A percentile compares a stretch with the other conserved stretches of the same genome.
Conservation (phyloP, 345 rosid genomes). For the Lepidium aucheri region DNA sequence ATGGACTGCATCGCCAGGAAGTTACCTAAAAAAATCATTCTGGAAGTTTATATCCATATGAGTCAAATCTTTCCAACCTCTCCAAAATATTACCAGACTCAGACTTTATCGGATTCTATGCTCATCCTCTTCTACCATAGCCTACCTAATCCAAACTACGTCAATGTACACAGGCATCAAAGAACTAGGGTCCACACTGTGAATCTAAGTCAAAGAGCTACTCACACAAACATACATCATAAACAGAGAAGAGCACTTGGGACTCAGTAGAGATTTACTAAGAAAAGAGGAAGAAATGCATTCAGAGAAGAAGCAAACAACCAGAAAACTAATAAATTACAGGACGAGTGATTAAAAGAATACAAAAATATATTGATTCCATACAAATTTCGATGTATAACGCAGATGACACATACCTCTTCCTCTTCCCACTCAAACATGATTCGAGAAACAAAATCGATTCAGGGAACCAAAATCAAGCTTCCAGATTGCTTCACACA, state of each 20-base stretch:
- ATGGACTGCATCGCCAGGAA: background rate
- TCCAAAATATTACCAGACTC: background rate
- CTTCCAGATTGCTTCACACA: constrained; percentile 39
- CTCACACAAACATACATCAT: background rate
- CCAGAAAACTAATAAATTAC: background rate
- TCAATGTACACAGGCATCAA: background rate
- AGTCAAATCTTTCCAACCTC: background rate
- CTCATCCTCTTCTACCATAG: background rate
- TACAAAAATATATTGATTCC: background rate
- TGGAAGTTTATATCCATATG: background rate
- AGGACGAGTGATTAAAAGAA: background rate
- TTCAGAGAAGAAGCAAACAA: background rate
- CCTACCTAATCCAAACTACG: too few species aligned
- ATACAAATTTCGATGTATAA: background rate
- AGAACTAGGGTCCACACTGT: background rate
- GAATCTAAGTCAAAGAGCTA: background rate
- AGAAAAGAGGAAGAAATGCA: too few species aligned
- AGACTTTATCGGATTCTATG: background rate
- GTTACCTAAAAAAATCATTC: background rate
- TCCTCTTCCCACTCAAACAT: constrained; percentile 99
- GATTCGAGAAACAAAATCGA: constrained; percentile 28
- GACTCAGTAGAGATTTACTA: background rate
- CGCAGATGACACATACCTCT: constrained; percentile 47
- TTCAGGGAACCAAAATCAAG: constrained; percentile 25
- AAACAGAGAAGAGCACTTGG: background rate